phyloP scores from a whole-genome alignment of 495 filamentous ascomycete genomes.

The Articulospora tetracladia region DNA sequence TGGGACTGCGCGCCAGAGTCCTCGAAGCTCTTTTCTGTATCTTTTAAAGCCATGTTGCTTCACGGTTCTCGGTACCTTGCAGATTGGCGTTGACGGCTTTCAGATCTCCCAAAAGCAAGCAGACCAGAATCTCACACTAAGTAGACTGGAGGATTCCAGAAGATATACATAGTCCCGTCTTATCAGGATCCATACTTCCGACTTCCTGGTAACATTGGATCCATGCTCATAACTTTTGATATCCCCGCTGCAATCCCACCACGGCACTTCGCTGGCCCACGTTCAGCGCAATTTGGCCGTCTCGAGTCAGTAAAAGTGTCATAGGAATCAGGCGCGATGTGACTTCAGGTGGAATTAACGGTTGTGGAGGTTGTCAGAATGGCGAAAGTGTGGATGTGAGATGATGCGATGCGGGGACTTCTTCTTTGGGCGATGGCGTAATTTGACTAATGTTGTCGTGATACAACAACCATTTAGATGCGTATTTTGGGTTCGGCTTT shows the following conservation, averaged over 20 bases:
- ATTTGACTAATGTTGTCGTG: too few relatives aligned
- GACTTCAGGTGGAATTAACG: neutral
- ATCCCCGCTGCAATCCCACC: neutral
- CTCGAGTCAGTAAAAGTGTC: neutral
- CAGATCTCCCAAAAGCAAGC: neutral
- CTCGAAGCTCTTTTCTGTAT: constrained; percentile 7
- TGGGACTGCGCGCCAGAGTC: neutral
- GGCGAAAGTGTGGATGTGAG: too few relatives aligned
- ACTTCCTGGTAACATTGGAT: neutral
- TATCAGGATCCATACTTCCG: neutral
- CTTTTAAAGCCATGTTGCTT: neutral
- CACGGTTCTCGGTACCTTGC: neutral
- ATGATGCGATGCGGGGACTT: too few relatives aligned
- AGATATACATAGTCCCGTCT: neutral
- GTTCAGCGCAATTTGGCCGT: neutral
- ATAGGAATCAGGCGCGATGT: neutral
- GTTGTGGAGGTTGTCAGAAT: too few relatives aligned
- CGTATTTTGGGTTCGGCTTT: too few relatives aligned
- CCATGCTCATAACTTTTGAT: neutral
- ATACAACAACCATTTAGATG: too few relatives aligned
- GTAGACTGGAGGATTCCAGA: neutral
- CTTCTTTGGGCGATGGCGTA: too few relatives aligned
- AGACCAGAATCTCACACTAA: neutral
- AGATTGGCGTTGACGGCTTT: neutral
- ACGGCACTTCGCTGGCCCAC: neutral